Evolutionary conservation across 140 eudicot genomes (phyloP).

Genomic region (Anethum foeniculum): DNA sequence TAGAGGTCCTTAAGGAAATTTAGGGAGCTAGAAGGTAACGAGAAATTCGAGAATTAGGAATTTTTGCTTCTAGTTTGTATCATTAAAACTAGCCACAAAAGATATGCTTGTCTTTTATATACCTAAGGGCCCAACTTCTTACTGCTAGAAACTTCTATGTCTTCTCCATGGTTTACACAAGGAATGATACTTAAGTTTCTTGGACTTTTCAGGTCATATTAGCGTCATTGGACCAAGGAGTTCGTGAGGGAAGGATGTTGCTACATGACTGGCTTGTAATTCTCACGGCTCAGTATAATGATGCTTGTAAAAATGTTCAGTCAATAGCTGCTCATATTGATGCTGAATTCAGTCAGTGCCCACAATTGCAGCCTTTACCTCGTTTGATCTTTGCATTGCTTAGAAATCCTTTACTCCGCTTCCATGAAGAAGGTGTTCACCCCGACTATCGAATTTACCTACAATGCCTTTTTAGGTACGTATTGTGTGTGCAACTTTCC

Average conservation of each 20-base stretch:
- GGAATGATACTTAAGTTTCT: not conserved
- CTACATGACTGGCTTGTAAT: slow-evolving; percentile 99
- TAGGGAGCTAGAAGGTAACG: not conserved
- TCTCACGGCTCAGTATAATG: slow-evolving; percentile 80
- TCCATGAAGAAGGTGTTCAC: slow-evolving; percentile 98
- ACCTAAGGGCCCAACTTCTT: not conserved
- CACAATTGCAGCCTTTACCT: slow-evolving; percentile 84
- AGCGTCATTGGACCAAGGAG: slow-evolving; percentile 81
- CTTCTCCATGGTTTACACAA: not conserved
- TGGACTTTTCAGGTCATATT: slow-evolving; percentile 58
- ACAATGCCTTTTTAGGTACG: slow-evolving; percentile 90
- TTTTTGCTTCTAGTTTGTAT: not conserved
- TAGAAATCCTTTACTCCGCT: slow-evolving; percentile 77
- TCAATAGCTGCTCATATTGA: slow-evolving; percentile 50
- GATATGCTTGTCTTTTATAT: not conserved
- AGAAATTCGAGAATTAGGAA: not conserved
- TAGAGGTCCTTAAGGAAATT: not conserved
- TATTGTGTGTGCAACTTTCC: not conserved
- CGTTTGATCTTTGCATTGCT: slow-evolving; percentile 87
- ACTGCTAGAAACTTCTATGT: not conserved
- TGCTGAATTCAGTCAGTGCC: slow-evolving; percentile 80
- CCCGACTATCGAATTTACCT: slow-evolving; percentile 95
- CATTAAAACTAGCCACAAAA: not conserved
- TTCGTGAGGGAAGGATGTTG: slow-evolving; percentile 79
- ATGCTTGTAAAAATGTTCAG: slow-evolving; percentile 55